Conservation (phyloP, 495 filamentous ascomycete genomes). For the Chaetomium tenue region DNA sequence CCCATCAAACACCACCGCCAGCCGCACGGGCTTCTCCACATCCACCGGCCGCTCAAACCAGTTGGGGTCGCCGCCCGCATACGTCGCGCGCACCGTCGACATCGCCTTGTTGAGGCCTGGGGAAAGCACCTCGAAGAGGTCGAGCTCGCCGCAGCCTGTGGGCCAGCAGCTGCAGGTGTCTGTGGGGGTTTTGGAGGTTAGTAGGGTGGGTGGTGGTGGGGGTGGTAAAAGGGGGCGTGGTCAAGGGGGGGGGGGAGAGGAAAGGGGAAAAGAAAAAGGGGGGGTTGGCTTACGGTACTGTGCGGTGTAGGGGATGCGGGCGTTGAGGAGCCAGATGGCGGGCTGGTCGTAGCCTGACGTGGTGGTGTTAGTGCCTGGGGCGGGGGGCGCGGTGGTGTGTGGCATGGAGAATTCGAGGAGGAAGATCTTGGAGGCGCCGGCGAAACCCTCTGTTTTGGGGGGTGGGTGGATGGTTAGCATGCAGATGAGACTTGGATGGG, state of each 20-base stretch:
- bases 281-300: constrained; percentile 52
- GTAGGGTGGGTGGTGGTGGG: too few relatives aligned
- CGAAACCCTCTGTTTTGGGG: constrained; percentile 58
- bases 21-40: constrained; percentile 49
- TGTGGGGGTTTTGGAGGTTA: neutral
- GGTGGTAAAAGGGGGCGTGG: too few relatives aligned
- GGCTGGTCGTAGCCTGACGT: constrained; percentile 41
- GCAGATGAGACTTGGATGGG: constrained; percentile 18
- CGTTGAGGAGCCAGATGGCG: constrained; percentile 69
- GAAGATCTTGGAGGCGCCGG: constrained; percentile 60
- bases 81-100: constrained; percentile 62
- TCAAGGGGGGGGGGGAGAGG: too few relatives aligned
- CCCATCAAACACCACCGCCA: constrained; percentile 58
- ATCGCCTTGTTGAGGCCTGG: constrained; percentile 50
- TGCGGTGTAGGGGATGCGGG: constrained; percentile 60
- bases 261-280: neutral
- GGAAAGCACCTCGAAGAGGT: constrained; percentile 65
- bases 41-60: constrained; percentile 61
- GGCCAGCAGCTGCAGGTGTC: constrained; percentile 64
- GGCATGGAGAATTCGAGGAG: constrained; percentile 70
- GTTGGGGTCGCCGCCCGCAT: constrained; percentile 54
- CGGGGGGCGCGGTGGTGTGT: constrained; percentile 37
- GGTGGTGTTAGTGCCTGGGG: constrained; percentile 45
- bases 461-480: neutral
- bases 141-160: constrained; percentile 65